Evolutionary conservation across 306 rosid species (phyloP).

Genomic region (Vachellia pachyceras): DNA sequence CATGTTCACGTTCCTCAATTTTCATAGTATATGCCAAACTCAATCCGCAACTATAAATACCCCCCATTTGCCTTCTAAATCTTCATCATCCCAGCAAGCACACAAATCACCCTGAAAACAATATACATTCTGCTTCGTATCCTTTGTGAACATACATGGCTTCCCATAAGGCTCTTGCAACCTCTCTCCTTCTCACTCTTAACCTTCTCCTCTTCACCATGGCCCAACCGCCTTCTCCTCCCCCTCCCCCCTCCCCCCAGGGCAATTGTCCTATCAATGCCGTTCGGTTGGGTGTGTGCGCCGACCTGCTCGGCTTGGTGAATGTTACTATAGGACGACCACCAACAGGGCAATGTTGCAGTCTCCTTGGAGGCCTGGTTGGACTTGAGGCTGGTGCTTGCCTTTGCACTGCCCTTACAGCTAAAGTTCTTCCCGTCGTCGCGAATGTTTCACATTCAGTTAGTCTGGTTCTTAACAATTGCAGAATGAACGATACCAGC

Average conservation of each 20-base stretch:
- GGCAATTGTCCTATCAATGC: slow-evolving; percentile 51
- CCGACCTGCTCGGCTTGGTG: too few relatives aligned
- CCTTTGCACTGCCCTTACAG: too few relatives aligned
- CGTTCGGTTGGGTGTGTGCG: slow-evolving; percentile 53
- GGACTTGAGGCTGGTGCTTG: too few relatives aligned
- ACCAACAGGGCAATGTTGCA: too few relatives aligned
- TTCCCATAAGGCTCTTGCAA: slow-evolving; percentile 27
- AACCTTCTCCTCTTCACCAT: slow-evolving; percentile 38
- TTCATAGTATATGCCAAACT: too few relatives aligned
- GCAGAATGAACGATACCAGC: too few relatives aligned
- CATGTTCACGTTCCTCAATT: too few relatives aligned
- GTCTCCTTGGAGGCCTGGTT: too few relatives aligned
- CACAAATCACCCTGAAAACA: not conserved
- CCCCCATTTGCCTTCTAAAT: not conserved
- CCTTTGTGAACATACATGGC: slow-evolving; percentile 33
- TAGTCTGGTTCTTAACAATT: too few relatives aligned
- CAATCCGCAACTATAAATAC: not conserved
- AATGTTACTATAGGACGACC: too few relatives aligned
- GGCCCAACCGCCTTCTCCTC: not conserved
- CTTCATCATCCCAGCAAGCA: not conserved
- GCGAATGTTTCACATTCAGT: too few relatives aligned
- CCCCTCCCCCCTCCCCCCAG: slow-evolving; percentile 13
- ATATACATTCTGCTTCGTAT: not conserved
- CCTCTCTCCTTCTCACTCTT: slow-evolving; percentile 31
- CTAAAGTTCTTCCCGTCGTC: too few relatives aligned